A percentile compares a stretch with the other conserved stretches of the same genome.
These are phyloP conservation scores for Pisolithus albus DNA, from an alignment of 768 basidiomycete species.

Conservation along the genomic window DNA sequence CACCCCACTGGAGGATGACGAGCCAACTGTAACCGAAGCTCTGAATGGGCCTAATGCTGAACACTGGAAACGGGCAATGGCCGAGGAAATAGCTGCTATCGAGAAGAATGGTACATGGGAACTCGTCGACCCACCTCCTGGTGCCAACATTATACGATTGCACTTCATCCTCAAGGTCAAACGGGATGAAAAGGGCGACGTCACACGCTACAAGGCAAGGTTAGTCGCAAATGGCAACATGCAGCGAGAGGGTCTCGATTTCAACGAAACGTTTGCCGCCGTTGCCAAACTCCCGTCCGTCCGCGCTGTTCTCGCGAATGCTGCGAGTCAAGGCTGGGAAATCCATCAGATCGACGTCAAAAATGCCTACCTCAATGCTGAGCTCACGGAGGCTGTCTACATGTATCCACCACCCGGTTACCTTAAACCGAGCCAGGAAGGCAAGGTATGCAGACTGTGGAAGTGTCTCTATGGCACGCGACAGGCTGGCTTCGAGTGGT, in stretches of 20 bases:
- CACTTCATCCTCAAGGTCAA: conserved; percentile 1
- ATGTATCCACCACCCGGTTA: conserved; percentile 20
- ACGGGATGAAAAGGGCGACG: neutral
- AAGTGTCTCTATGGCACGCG: conserved; percentile 29
- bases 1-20: too few species aligned
- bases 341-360: conserved; percentile 12
- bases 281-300: conserved; percentile 11
- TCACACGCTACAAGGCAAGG: conserved; percentile 18
- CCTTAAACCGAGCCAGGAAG: conserved; percentile 2
- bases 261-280: conserved; percentile 28
- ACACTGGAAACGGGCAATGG: neutral
- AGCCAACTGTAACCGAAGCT: too few species aligned
- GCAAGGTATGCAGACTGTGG: conserved; percentile 16
- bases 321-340: conserved; percentile 6
- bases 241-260: conserved; percentile 29
- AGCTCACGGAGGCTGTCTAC: conserved; percentile 12
- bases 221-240: conserved; percentile 32
- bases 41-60: too few species aligned
- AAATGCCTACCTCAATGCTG: conserved; percentile 12
- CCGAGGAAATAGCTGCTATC: neutral
- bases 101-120: conserved; percentile 1
- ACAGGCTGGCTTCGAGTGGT: conserved; percentile 20
- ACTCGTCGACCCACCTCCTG: neutral
- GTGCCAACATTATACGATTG: neutral
- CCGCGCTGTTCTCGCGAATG: neutral